Evolutionary conservation across 768 basidiomycete species (phyloP), one percentile per base, ranked within the genome.

Genomic region (Leccinellum albellum): DNA sequence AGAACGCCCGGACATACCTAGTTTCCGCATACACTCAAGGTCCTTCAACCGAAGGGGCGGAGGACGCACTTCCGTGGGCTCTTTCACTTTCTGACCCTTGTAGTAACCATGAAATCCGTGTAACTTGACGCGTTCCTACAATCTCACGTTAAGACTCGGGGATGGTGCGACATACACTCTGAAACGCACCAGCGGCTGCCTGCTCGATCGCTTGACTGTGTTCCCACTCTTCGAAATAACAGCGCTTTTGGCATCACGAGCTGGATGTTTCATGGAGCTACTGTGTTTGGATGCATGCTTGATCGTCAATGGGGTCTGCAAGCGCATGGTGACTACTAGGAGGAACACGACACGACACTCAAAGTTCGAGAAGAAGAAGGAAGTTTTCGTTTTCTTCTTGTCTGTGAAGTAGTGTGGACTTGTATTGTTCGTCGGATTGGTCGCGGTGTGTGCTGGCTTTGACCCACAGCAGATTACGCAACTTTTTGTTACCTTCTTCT

Each of bases 1-100:
- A 35, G 26, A 6, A 29, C 47, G 8, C 10, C 47, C 40, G 7
- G 2, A 26, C 56, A 20, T 63, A 75, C 80, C 80, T 63, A 82
- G 66, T 23, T 69, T 70, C 31, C 70, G 74, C 26, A 76, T 46
- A 44, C 76, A 79, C 61, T 80, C 76, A 20, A 82, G 61, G 51
- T 81, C 78, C 14, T 57, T 59, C 9, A 81, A 56, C 14, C 53
- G 57, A 15, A 80, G 64, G 0, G 72, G 61, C 4, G 70, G 72
- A 6, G 76, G 75, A 4, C 80, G 76, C 53, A 70, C 70, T 60
- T 73, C 67, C 12, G 28, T 51, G 9, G 76, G 76, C 37, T 63
- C 64, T 29, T 61, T 61, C 26, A 64, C 60, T 44, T 26, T 47
- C n/a, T 50, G 47, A 2, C 65, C 65, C 20, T 60, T 49, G 59